Base-by-base conservation (phyloP, 345 rosid species). In the Abelmoschus esculentus region DNA sequence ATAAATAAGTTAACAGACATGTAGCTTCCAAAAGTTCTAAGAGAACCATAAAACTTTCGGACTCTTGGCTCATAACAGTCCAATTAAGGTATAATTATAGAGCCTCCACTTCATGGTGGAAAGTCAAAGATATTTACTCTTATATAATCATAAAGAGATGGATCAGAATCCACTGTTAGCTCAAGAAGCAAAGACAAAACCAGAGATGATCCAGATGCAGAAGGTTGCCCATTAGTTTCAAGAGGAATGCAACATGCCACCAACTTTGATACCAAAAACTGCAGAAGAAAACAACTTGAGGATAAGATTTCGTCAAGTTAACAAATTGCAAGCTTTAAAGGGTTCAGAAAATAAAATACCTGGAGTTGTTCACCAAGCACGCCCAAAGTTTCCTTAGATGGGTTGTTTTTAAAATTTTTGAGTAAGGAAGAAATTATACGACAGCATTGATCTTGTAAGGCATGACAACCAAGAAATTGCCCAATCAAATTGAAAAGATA, bases 261-360 rank as follows among this genome's bases (percentile, higher is more conserved):
- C 83, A 93, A 90, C 82, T 90, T 91, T 36, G 98, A 87, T 55
- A 91, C 97, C 87, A 93, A 78, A 89, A 86, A 87, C 98, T 93
- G 75, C 82, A 83, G 28, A 40, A 66, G 34, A 64, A 72, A 58
- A 60, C 19, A 47, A 73, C 15, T 66, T 29, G 56, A 64, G 15
- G 74, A 67, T 15, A 64, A 61, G 47, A 70, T 70, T 12, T 6
- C 4, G 26, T 26, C 44, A 71, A 3, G 13, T 72, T 40, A 15
- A 57, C 58, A 47, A 6, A 65, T 60, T 42, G 68, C 36, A 6
- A 47, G 50, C 46, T 44, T 64, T 22, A 3, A 71, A 34, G 26
- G 11, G 68, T 32, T 58, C 70, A 50, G 59, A 62, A 56, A 69
- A 76, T 19, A 65, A 15, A 61, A 46, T 70, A 93, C 97, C 95